These are phyloP conservation scores for Ensete ventricosum DNA, from an alignment of 176 grass and related monocot genomes.

Conservation along the genomic window DNA sequence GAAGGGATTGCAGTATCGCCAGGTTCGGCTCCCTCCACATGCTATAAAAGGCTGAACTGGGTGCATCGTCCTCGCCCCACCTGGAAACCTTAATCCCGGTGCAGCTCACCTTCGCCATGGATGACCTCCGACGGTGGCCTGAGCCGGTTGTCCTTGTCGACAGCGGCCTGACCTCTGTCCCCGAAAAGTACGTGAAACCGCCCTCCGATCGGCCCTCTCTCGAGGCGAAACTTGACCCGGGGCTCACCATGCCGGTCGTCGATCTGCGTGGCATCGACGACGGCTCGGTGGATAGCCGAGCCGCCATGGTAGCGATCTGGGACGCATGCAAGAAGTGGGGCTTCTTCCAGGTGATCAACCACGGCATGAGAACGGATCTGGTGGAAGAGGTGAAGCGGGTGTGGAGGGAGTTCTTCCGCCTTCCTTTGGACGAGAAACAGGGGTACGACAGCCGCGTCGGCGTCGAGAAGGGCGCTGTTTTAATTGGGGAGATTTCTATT, in stretches of 20 bases:
- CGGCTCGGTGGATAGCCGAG: not conserved
- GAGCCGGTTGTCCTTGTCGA: constrained; percentile 45
- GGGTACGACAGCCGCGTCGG: constrained; percentile 59
- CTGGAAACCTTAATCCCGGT: too few relatives aligned
- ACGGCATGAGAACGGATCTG: constrained; percentile 28
- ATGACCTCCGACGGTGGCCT: constrained; percentile 28
- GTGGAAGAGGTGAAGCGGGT: constrained; percentile 28
- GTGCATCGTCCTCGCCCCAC: too few relatives aligned
- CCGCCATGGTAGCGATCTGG: constrained; percentile 21
- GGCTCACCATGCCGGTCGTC: constrained; percentile 35
- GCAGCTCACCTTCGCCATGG: constrained; percentile 9
- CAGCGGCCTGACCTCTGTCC: constrained; percentile 23
- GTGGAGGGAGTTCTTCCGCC: constrained; percentile 66
- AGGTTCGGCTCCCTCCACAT: too few relatives aligned
- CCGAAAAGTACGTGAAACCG: constrained; percentile 44
- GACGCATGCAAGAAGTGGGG: constrained; percentile 57
- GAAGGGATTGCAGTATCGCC: too few relatives aligned
- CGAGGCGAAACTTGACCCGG: not conserved
- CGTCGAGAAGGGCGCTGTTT: constrained; percentile 46
- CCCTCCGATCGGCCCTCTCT: constrained; percentile 25
- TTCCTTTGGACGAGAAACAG: constrained; percentile 39
- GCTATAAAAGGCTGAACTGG: too few relatives aligned
- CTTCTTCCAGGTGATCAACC: constrained; percentile 76
- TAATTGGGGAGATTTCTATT: constrained; percentile 74
- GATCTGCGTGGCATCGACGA: constrained; percentile 26